A percentile compares a stretch with the other conserved stretches of the same genome.
Evolutionary conservation across 495 filamentous ascomycete species (phyloP).

Genomic region (Cudoniella acicularis): DNA sequence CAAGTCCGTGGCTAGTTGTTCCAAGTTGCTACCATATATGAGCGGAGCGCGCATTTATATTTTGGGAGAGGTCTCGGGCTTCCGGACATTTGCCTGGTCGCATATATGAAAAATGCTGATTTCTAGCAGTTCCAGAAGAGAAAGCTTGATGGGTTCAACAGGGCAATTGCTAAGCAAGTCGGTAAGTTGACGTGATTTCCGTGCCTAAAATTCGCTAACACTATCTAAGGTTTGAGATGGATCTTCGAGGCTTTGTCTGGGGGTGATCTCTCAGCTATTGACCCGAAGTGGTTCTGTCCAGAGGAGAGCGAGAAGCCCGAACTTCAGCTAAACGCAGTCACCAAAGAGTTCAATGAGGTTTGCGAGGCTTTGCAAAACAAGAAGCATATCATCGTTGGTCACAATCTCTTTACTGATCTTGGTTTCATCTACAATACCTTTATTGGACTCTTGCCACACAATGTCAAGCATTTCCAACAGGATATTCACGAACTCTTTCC

Average conservation of each 20-base stretch:
- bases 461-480: constrained; percentile 55
- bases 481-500: constrained; percentile 67
- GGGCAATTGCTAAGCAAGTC: constrained; percentile 32
- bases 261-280: constrained; percentile 50
- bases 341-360: constrained; percentile 30
- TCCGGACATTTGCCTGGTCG: no score
- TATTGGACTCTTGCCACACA: constrained; percentile 60
- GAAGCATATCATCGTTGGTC: constrained; percentile 60
- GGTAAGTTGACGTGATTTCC: constrained; percentile 8
- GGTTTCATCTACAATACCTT: constrained; percentile 69
- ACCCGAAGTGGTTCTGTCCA: constrained; percentile 36
- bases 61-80: no score
- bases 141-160: constrained; percentile 7
- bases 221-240: constrained; percentile 58
- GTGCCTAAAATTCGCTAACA: not conserved
- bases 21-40: no score
- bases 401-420: constrained; percentile 75
- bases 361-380: constrained; percentile 39
- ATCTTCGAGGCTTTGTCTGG: constrained; percentile 65
- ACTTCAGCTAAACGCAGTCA: constrained; percentile 25
- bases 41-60: no score
- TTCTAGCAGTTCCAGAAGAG: constrained; percentile 8
- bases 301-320: constrained; percentile 11
- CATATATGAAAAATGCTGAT: constrained; percentile 5
- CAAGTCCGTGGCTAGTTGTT: no score